Evolutionary conservation across 2,329 filamentous ascomycete genomes (phyloP), one percentile per base, ranked within the genome.

Genomic region (Fusarium floridanum): DNA sequence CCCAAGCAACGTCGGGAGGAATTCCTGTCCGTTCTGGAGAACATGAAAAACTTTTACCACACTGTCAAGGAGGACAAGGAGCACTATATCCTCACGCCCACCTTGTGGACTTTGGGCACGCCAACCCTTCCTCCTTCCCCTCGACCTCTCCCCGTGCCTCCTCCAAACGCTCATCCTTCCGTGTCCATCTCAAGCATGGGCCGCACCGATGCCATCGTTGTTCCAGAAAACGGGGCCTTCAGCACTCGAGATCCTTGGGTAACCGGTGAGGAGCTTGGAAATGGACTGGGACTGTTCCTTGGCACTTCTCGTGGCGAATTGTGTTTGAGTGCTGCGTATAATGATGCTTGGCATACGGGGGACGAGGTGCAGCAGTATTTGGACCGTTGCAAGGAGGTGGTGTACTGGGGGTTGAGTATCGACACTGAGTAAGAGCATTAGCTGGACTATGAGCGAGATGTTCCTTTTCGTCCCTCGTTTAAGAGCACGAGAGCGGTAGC

Each of bases 201-300:
- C 0, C 61, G 73, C 0, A 68, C 85, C 2, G 84, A 86, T 24
- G 65, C 71, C 10, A 77, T 85, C 0, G 78, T 86, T 1, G 34
- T 64, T 0, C 77, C 78, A 1, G 71, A 67, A 4, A 72, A 73
- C 3, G 82, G 81, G 0, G 27, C 43, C 0, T 76, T 86, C 2
- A 75, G 80, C 12, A 68, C 83, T 0, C 57, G 79, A 3, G 72
- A 83, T 14, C 84, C 84, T 1, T 86, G 85, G 85, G 84, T 86
- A 0, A 85, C 84, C 0, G 85, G 85, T 0, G 85, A 87, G 64
- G 85, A 86, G 65, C 75, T 86, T 2, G 80, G 84, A 0, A 86
- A 76, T 29, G 80, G 81, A 0, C 20, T 83, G 16, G 82, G 77
- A 0, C n/a, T 86, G n/a, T 86, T 84, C 41, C 68, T 86, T 20